These are phyloP conservation scores for Helicostylum pulchrum DNA, from an alignment of 192 early-diverging fungal species.

Conservation along the genomic window DNA sequence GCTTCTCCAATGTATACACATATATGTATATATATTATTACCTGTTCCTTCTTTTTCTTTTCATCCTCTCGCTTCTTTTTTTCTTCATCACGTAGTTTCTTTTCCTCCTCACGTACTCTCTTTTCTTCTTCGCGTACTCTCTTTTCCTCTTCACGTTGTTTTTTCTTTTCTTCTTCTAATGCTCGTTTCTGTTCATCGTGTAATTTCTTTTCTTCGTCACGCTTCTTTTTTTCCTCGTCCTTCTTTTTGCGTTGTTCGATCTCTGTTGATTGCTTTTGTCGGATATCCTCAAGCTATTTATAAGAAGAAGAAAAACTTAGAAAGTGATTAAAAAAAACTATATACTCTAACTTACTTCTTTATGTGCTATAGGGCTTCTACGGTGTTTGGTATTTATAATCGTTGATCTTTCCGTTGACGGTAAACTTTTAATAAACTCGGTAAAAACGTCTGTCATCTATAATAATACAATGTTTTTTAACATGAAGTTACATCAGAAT, in stretches of 20 bases:
- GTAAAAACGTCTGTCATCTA: conserved; percentile 21
- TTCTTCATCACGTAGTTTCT: conserved; percentile 35
- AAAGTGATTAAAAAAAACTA: neutral
- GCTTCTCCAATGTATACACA: conserved; percentile 15
- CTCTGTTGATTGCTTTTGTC: neutral
- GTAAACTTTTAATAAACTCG: neutral
- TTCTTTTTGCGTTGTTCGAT: conserved; percentile 3
- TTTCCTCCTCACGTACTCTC: conserved; percentile 35
- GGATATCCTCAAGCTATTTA: neutral
- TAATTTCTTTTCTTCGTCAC: conserved; percentile 17
- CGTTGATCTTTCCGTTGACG: conserved; percentile 1
- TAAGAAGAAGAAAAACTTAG: neutral
- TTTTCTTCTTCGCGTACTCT: conserved; percentile 37
- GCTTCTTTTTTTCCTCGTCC: conserved; percentile 16
- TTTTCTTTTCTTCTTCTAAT: conserved; percentile 17
- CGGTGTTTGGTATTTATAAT: conserved; percentile 19
- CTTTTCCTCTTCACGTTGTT: conserved; percentile 37
- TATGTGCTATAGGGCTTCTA: neutral
- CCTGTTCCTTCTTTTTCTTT: conserved; percentile 30
- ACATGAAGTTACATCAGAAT: no score
- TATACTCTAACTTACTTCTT: neutral
- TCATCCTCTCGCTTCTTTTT: conserved; percentile 37
- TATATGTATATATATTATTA: neutral
- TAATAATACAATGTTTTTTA: neutral
- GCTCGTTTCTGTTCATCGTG: conserved; percentile 6